Evolutionary conservation across 495 filamentous ascomycete genomes (phyloP).

Genomic region (Elasticomyces elasticus): DNA sequence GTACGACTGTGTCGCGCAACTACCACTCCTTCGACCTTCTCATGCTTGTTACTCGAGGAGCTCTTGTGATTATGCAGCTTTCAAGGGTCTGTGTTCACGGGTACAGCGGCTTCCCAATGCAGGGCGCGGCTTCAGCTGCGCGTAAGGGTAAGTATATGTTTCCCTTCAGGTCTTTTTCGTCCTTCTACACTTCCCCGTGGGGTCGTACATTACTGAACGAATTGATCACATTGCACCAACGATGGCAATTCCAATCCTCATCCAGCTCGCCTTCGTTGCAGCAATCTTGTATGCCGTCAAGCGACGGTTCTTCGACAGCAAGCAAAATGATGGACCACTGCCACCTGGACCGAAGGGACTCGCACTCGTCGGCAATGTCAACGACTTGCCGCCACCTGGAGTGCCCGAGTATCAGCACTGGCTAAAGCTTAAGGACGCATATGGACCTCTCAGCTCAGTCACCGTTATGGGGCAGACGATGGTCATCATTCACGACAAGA

Average conservation of each 20-base stretch:
- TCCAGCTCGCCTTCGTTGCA: not conserved
- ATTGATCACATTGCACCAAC: too few relatives aligned
- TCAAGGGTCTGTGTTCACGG: too few relatives aligned
- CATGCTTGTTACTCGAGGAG: too few relatives aligned
- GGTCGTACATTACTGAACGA: too few relatives aligned
- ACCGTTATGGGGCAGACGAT: constrained; percentile 40
- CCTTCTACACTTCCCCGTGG: too few relatives aligned
- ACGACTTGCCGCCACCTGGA: constrained; percentile 35
- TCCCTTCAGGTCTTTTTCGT: too few relatives aligned
- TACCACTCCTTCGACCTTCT: too few relatives aligned
- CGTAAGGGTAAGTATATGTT: too few relatives aligned
- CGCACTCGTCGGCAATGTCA: constrained; percentile 40
- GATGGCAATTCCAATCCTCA: not conserved
- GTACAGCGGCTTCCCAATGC: too few relatives aligned
- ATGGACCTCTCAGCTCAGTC: constrained; percentile 47
- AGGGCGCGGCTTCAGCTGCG: too few relatives aligned
- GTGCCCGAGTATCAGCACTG: constrained; percentile 40
- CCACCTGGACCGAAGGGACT: constrained; percentile 39
- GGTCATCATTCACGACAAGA: constrained; percentile 39
- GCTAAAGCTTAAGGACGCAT: constrained; percentile 42
- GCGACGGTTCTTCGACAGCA: not conserved
- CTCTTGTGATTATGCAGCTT: too few relatives aligned
- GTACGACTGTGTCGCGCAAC: too few relatives aligned
- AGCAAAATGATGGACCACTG: constrained; percentile 20
- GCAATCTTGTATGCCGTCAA: not conserved